A percentile compares a stretch with the other conserved stretches of the same genome.
phyloP scores from a whole-genome alignment of 805 yeast genomes.

The Vanderwaltozyma tropicalis region DNA sequence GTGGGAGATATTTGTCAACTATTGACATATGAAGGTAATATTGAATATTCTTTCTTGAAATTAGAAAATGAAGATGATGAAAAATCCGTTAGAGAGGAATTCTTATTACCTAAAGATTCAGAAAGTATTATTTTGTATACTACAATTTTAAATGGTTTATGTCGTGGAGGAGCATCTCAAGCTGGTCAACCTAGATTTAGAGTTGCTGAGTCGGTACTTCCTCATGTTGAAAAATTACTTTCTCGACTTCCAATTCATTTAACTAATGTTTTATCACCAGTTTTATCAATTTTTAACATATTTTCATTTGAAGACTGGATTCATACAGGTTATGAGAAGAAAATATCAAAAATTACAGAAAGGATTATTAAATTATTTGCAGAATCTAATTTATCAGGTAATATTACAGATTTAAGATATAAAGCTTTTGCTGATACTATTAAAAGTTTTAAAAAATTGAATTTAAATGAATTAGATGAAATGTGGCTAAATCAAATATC shows the following conservation, averaged over 20 bases:
- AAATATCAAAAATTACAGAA: constrained; percentile 10
- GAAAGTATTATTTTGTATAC: constrained; percentile 16
- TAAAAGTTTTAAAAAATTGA: constrained; percentile 13
- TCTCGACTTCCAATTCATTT: constrained; percentile 17
- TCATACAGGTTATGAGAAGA: constrained; percentile 17
- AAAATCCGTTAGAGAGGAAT: constrained; percentile 4
- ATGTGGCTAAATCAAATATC: constrained; percentile 18
- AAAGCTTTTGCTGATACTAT: constrained; percentile 12
- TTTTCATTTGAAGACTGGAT: constrained; percentile 26
- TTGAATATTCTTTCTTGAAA: constrained; percentile 4
- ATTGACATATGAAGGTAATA: constrained; percentile 17
- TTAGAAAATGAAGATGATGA: constrained; percentile 5
- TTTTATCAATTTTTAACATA: constrained; percentile 18
- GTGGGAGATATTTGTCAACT: constrained; percentile 19
- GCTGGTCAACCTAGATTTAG: constrained; percentile 14
- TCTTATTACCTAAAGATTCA: constrained; percentile 17
- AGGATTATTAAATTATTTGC: constrained; percentile 15
- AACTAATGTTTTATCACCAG: constrained; percentile 12
- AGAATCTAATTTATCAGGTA: constrained; percentile 10
- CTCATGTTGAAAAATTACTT: constrained; percentile 16
- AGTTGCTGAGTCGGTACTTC: constrained; percentile 15
- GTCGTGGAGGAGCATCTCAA: constrained; percentile 18
- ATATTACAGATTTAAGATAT: constrained; percentile 6
- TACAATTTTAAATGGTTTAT: constrained; percentile 22
- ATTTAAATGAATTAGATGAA: constrained; percentile 17